These are phyloP conservation scores for Pythium phragmiticola DNA, from an alignment of 352 stramenopile species.

Conservation along the genomic window DNA sequence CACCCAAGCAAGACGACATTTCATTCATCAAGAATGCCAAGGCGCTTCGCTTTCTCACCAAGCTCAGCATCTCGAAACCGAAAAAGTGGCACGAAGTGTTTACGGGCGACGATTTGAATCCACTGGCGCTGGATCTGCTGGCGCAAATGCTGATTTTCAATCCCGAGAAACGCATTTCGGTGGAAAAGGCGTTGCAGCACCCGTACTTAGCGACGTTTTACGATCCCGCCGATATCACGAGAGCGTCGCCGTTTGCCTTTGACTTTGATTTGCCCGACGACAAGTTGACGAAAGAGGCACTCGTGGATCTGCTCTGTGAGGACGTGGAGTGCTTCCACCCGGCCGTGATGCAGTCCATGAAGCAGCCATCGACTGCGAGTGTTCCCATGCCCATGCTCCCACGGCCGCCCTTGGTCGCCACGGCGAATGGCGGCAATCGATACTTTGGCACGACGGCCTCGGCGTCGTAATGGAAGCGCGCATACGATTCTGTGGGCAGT, in stretches of 20 bases:
- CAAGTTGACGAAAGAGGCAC: constrained; percentile 72
- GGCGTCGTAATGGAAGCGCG: constrained; percentile 4
- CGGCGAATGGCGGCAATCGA: constrained; percentile 1
- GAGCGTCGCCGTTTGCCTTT: constrained; percentile 60
- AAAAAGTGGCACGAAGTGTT: constrained; percentile 71
- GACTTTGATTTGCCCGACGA: constrained; percentile 80
- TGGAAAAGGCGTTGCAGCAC: constrained; percentile 88
- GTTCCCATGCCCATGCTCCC: constrained; percentile 11
- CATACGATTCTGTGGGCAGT: too few relatives aligned
- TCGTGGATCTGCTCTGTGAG: constrained; percentile 81
- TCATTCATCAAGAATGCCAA: constrained; percentile 84
- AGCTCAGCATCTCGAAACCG: constrained; percentile 84
- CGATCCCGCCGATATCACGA: constrained; percentile 87
- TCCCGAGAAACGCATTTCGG: constrained; percentile 85
- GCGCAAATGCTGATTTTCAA: constrained; percentile 92
- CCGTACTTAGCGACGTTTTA: constrained; percentile 89
- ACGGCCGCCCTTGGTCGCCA: constrained; percentile 5
- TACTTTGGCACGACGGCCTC: constrained; percentile 20
- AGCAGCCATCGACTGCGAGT: constrained; percentile 1
- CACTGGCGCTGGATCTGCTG: constrained; percentile 85
- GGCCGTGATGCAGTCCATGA: constrained; percentile 18
- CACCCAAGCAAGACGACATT: constrained; percentile 87
- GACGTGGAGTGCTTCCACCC: constrained; percentile 80
- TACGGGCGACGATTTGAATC: constrained; percentile 42
- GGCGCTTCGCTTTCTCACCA: constrained; percentile 97